Evolutionary conservation across 177 flowering plant genomes (phyloP), one percentile per base, ranked within the genome.

Genomic region (Telopea speciosissima): DNA sequence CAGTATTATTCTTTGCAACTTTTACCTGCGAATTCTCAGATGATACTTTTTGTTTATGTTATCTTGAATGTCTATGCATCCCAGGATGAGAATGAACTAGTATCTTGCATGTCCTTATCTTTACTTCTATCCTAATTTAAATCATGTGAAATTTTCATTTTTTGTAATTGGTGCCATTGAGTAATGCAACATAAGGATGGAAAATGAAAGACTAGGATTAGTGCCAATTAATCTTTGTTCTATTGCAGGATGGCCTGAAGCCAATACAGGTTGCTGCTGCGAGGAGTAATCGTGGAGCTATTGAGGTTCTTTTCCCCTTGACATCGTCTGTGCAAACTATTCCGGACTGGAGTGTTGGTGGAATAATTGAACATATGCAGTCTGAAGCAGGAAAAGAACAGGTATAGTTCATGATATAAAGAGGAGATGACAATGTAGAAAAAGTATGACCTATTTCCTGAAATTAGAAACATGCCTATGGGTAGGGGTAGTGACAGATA

Each of bases 241-340:
- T 33, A 62, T 73, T 49, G 61, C 86, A 96, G 99, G 97, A 91
- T 79, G 98, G 91, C 17, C 70, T 77, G 67, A 91, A 86, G 83
- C 92, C 99, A 42, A 80, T 93, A 69, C 93, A 89, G 64, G 91
- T 90, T 72, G 98, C 98, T 49, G 98, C 94, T 60, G 84, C 78
- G 56, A 82, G 97, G 76, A 88, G 89, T 65, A 86, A 86, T 76
- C 85, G 81, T 52, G 76, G 36, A 52, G 92, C 80, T 73, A 92
- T 93, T 78, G 92, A 91, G 81, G 74, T 86, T 73, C 90, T 96
- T 49, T 82, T 91, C 24, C 89, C 95, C 10, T 75, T 85, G 77
- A 89, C 98, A 33, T 80, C 88, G 65, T 80, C 79, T 68, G 63
- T 82, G 62, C 67, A 85, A n/a, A 65, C 73, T 60, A 63, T 88